Evolutionary conservation across 768 basidiomycete genomes (phyloP).

Genomic region (Russula lepida): DNA sequence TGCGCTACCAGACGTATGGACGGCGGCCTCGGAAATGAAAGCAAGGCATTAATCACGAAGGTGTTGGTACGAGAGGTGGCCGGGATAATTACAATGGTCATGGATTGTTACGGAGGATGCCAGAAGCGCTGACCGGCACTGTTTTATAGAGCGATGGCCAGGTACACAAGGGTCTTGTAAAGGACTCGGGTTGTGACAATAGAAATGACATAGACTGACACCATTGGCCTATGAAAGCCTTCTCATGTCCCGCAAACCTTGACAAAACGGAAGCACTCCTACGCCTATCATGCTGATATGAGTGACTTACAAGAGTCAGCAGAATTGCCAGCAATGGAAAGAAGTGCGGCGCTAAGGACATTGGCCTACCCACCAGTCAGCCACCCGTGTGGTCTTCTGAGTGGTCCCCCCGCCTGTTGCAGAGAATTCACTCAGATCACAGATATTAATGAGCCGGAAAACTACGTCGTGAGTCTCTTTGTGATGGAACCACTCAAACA

Average conservation of each 20-base stretch:
- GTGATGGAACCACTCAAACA: background rate
- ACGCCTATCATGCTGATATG: background rate
- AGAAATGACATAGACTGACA: conserved; percentile 2
- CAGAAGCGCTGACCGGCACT: background rate
- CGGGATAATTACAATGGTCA: conserved; percentile 19
- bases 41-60: conserved; percentile 11
- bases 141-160: conserved; percentile 12
- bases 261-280: conserved; percentile 8
- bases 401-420: background rate
- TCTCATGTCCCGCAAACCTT: background rate
- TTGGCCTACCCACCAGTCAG: background rate
- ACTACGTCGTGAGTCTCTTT: background rate
- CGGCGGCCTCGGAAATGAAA: conserved; percentile 17
- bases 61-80: conserved; percentile 18
- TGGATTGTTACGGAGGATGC: background rate
- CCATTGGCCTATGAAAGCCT: background rate
- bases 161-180: background rate
- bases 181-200: background rate
- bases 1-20: conserved; percentile 18
- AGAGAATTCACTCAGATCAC: background rate
- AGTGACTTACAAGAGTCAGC: background rate
- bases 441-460: background rate
- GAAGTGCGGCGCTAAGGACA: conserved; percentile 13
- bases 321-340: conserved; percentile 10
- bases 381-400: background rate